Evolutionary conservation across 2,329 filamentous ascomycete species (phyloP).

Genomic region (Diaporthe sp.): DNA sequence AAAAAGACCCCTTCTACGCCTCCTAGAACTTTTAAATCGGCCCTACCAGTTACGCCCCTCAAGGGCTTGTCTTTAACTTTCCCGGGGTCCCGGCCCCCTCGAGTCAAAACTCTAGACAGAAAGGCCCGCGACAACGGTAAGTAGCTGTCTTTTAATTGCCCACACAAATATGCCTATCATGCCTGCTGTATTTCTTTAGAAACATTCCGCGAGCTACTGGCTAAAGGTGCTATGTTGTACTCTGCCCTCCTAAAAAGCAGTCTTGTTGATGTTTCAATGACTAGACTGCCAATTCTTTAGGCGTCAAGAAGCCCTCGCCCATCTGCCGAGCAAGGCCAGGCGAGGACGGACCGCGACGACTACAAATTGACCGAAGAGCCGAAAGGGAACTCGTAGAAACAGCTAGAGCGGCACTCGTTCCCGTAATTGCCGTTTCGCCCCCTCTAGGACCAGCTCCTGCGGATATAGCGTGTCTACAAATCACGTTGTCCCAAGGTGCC

Average conservation of each 20-base stretch:
- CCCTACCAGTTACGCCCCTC: not conserved
- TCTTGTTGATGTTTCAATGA: not conserved
- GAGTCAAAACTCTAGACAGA: not conserved
- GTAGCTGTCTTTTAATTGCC: not conserved
- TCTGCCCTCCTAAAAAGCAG: no score
- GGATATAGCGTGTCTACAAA: not conserved
- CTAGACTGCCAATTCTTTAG: not conserved
- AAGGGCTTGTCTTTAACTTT: not conserved
- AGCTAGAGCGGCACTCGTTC: no score
- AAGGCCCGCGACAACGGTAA: not conserved
- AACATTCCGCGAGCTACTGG: not conserved
- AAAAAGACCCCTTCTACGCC: not conserved
- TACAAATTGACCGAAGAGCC: not conserved
- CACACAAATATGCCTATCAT: not conserved
- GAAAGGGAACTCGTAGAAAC: no score
- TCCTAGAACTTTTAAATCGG: not conserved
- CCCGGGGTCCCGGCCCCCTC: not conserved
- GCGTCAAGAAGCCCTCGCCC: not conserved
- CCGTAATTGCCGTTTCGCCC: no score
- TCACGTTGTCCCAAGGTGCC: not conserved
- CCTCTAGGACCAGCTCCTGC: not conserved
- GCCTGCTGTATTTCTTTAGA: not conserved
- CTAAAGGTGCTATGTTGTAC: not conserved
- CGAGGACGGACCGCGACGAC: not conserved
- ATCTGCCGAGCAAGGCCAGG: not conserved